phyloP scores from a whole-genome alignment of 257 asterid genomes.

The Phtheirospermum japonicum region DNA sequence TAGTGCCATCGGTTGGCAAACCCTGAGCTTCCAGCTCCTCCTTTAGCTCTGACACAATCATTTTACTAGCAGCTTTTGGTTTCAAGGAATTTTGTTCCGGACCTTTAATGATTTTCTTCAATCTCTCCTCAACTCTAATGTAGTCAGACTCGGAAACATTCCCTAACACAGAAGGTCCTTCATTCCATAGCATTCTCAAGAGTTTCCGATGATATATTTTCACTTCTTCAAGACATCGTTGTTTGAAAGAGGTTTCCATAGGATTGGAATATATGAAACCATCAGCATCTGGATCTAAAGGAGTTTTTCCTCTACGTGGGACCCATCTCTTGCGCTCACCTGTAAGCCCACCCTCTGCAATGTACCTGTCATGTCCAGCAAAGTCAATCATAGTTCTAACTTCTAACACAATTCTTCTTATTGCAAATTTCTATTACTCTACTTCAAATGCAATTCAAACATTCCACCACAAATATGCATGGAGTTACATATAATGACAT shows the following conservation, averaged over 20 bases:
- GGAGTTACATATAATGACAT: constrained; percentile 24
- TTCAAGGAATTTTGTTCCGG: constrained; percentile 78
- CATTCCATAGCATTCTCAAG: constrained; percentile 72
- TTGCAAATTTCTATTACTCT: neutral
- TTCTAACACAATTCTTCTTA: neutral
- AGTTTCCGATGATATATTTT: constrained; percentile 82
- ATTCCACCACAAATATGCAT: neutral
- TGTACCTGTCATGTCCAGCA: constrained; percentile 56
- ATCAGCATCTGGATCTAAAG: constrained; percentile 94
- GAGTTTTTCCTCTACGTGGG: constrained; percentile 95
- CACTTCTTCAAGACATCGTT: constrained; percentile 88
- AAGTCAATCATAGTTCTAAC: constrained; percentile 32
- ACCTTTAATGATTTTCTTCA: constrained; percentile 86
- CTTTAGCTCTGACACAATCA: constrained; percentile 87
- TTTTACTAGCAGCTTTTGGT: constrained; percentile 99
- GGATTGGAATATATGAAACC: constrained; percentile 90
- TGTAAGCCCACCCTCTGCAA: constrained; percentile 96
- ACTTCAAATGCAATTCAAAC: neutral
- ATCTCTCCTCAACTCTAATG: constrained; percentile 83
- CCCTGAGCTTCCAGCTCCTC: constrained; percentile 99
- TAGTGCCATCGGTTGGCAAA: constrained; percentile 93
- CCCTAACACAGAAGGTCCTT: constrained; percentile 83
- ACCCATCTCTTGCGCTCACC: constrained; percentile 99
- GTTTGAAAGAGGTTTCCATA: constrained; percentile 93
- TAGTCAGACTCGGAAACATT: constrained; percentile 75